Base-by-base conservation (phyloP, 108 stramenopile genomes). In the Fistulifera solaris region DNA sequence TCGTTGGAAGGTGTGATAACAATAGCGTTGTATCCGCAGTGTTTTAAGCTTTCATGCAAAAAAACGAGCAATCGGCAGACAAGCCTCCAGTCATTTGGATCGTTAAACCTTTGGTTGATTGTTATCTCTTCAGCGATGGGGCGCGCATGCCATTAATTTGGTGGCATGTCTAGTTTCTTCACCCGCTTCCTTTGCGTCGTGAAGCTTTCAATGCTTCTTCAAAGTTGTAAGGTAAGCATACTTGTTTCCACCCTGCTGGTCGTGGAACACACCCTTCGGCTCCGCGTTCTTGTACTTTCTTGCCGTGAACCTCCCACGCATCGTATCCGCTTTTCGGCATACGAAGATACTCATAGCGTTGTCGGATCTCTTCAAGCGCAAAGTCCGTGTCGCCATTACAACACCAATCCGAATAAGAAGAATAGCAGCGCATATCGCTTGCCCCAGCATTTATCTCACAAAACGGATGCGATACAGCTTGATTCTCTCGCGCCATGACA, bases 361-460 rank as follows among this genome's bases (percentile, higher is more conserved):
- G 61, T 6, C 8, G 31, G 2, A 63, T 63, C 6, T 22, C 26
- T 18, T 54, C 52, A 25, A 63, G 19, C 3, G 27, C 31, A 65
- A 65, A 65, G 1, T 44, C 22, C 8, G 64, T 58, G 24, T 58
- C 25, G 19, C 64, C 64, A 41, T 51, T 38, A 23, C 65, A 66
- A 38, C 65, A 66, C 65, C 65, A 66, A n/a, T 66, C 65, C 26
- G 43, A 17, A 23, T 40, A 53, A 19, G 31, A 26, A 6, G 13
- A 38, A 39, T 58, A 66, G 41, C 65, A 66, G 10, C 19, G 53
- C 49, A 56, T 17, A 4, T 46, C 27, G 17, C 44, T 56, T 3
- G 63, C 63, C 1, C 17, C 24, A 2, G 63, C 44, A 49, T 64
- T 48, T 16, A 64, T 45, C 21, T 64, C 63, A 48, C 63, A 64